Base-by-base conservation (phyloP, 2,329 filamentous ascomycete species). In the Phaeosphaeria sp. region DNA sequence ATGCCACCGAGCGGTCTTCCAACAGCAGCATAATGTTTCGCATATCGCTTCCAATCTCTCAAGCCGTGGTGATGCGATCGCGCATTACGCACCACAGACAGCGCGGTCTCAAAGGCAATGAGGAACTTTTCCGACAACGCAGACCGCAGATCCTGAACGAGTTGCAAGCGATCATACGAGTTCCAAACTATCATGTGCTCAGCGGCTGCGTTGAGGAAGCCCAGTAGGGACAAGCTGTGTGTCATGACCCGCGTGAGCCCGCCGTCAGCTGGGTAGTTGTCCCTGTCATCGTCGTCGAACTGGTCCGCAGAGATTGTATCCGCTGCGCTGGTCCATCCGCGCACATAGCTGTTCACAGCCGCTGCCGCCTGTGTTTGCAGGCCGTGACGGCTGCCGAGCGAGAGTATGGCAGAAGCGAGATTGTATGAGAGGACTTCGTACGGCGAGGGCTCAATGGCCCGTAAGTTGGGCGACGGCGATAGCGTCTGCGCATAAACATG, bases 1-100 rank as follows among this genome's bases (percentile, higher is more conserved):
- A 97, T 95, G 13, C 93, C 92, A 10, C 95, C 93, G 44, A 99
- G 80, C 0, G 96, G 94, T 20, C 92, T 87, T 10, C 91, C 91
- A 57, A 87, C 84, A 17, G 88, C 85, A 25, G 91, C 88, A 78
- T 98, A 99, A 60, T 93, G 90, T 46, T 90, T 90, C 55, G 92
- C 81, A 77, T 92, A 92, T 63, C 89, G 88, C 78, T 91, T 96
- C 95, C 95, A 99, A 64, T 97, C 91, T 69, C 88, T 90, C 20
- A 91, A 81, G 25, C 85, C 80, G 48, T 84, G 83, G 61, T 91
- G 88, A 22, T 87, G 80, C 25, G 84, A 84, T 64, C 87, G 88
- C 2, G 89, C 85, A 77, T 96, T 96, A 54, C 94, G 90, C 63
- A 98, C 90, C 9, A 91, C 93, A 9, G 94, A 97, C 56, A 97